A percentile compares a stretch with the other conserved stretches of the same genome.
Evolutionary conservation across 108 stramenopile genomes (phyloP).

Genomic region (Cyclotella cryptica): DNA sequence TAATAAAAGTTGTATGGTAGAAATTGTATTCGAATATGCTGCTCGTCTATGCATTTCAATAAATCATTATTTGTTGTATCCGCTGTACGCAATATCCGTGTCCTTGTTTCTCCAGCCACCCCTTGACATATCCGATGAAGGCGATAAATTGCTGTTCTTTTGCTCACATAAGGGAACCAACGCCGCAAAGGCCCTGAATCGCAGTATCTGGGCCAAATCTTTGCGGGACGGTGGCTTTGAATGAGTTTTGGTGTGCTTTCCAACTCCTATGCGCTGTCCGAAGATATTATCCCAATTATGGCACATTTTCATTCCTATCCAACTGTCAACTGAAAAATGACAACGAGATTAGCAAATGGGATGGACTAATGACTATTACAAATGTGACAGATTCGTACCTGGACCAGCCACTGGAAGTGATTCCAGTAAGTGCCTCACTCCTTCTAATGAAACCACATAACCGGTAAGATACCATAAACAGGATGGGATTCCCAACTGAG

Average conservation of each 20-base stretch:
- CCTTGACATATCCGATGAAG: constrained; percentile 2
- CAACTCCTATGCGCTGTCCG: constrained; percentile 73
- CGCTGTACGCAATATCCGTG: constrained; percentile 85
- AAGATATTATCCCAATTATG: constrained; percentile 80
- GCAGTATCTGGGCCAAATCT: constrained; percentile 63
- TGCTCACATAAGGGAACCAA: constrained; percentile 74
- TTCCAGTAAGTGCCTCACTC: constrained; percentile 61
- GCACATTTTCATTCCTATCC: constrained; percentile 79
- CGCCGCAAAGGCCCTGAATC: constrained; percentile 84
- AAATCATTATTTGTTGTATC: constrained; percentile 18
- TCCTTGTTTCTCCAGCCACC: constrained; percentile 58
- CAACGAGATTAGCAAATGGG: constrained; percentile 6
- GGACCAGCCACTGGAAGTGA: constrained; percentile 76
- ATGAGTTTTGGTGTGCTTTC: constrained; percentile 42
- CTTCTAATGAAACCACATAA: constrained; percentile 76
- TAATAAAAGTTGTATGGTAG: too few species aligned
- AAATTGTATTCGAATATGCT: too few species aligned
- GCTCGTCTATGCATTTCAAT: too few species aligned
- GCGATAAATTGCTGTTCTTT: constrained; percentile 45
- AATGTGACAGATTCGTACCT: constrained; percentile 20
- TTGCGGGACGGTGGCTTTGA: constrained; percentile 46
- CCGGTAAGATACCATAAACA: constrained; percentile 88
- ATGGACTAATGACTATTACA: too few species aligned
- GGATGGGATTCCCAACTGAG: constrained; percentile 74
- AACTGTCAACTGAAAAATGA: constrained; percentile 58